Evolutionary conservation across 257 asterid genomes (phyloP).

Genomic region (Echium plantagineum): DNA sequence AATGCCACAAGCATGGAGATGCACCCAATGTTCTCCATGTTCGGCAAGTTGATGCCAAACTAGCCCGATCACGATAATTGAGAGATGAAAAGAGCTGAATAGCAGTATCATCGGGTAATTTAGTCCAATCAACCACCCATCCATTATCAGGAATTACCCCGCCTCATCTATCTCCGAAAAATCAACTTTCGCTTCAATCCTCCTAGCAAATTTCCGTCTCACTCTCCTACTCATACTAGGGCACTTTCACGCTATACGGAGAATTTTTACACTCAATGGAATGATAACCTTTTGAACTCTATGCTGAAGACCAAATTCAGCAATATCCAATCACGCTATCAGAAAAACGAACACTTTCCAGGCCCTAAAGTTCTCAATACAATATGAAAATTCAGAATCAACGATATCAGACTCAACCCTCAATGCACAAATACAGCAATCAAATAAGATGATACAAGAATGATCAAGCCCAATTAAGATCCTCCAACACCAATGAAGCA

Average conservation of each 20-base stretch:
- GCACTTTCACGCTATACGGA: constrained; percentile 6
- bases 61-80: constrained; percentile 77
- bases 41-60: constrained; percentile 70
- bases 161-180: constrained; percentile 30
- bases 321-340: background rate
- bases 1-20: constrained; percentile 59
- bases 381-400: background rate
- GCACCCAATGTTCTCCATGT: constrained; percentile 53
- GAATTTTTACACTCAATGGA: background rate
- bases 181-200: constrained; percentile 43
- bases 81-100: constrained; percentile 54
- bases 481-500: background rate
- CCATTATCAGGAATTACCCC: constrained; percentile 24
- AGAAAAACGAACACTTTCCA: background rate
- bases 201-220: constrained; percentile 43
- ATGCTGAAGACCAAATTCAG: constrained; percentile 7
- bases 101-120: constrained; percentile 60
- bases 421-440: background rate
- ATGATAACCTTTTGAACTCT: constrained; percentile 2
- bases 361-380: background rate
- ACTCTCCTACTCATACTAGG: constrained; percentile 55
- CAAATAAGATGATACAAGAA: background rate
- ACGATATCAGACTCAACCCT: constrained; percentile 6
- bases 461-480: background rate
- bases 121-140: constrained; percentile 59